A percentile compares a stretch with the other conserved stretches of the same genome.
Conservation (phyloP, 2,329 filamentous ascomycete species). For the Penicillium sp. region DNA sequence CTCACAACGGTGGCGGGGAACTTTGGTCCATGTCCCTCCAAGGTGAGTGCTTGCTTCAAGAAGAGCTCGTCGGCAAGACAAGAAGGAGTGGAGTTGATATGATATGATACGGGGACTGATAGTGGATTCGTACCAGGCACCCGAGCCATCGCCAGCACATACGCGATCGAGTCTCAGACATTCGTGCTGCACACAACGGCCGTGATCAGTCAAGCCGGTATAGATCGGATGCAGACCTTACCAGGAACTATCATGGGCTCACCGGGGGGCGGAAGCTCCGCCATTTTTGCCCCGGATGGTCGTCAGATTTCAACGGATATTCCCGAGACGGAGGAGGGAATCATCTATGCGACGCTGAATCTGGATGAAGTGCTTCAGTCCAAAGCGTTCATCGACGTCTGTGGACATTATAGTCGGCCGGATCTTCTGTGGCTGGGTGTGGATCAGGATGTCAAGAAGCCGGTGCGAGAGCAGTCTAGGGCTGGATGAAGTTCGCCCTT, state of each 20-base stretch:
- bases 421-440: conserved; percentile 5
- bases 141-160: conserved; percentile 45
- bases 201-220: conserved; percentile 43
- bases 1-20: conserved; percentile 12
- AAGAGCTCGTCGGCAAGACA: neutral
- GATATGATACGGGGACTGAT: neutral
- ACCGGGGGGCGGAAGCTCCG: conserved; percentile 42
- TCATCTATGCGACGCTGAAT: conserved; percentile 47
- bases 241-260: conserved; percentile 37
- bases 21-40: conserved; percentile 30
- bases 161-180: conserved; percentile 51
- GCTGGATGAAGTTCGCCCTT: too few species aligned
- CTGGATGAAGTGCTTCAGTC: conserved; percentile 37
- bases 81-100: neutral
- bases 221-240: conserved; percentile 40
- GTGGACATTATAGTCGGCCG: conserved; percentile 7
- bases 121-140: conserved; percentile 21
- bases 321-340: conserved; percentile 37
- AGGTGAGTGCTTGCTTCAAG: conserved; percentile 7
- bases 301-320: conserved; percentile 38
- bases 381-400: conserved; percentile 9
- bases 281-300: conserved; percentile 49
- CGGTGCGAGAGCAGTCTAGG: neutral
- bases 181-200: conserved; percentile 52
- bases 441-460: neutral